phyloP scores from a whole-genome alignment of 2,329 filamentous ascomycete genomes.

The Fusarium sterilihyphosum region DNA sequence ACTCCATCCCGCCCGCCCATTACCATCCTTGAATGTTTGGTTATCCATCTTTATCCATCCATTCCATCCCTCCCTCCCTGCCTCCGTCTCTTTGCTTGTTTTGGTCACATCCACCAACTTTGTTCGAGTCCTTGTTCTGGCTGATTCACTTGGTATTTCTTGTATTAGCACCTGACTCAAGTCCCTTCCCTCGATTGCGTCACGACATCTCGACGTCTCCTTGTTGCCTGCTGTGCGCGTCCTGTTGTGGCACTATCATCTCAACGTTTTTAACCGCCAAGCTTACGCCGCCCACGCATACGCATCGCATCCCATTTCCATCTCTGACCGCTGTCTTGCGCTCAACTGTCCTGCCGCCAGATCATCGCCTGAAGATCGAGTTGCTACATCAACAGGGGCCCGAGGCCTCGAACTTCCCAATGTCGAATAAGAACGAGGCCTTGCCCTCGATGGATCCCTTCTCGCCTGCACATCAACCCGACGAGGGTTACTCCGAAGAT shows the following conservation, averaged over 20 bases:
- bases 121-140: not conserved
- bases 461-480: constrained; percentile 68
- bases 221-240: constrained; percentile 23
- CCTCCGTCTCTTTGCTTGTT: not conserved
- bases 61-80: not conserved
- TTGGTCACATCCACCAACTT: constrained; percentile 1
- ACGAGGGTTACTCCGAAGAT: constrained; percentile 90
- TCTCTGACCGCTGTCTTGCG: constrained; percentile 1
- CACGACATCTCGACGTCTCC: not conserved
- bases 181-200: constrained; percentile 4
- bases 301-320: not conserved
- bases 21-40: constrained; percentile 3
- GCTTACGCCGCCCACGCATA: not conserved
- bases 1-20: not conserved
- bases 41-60: constrained; percentile 11
- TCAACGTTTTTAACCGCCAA: constrained; percentile 5
- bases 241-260: constrained; percentile 19
- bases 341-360: not conserved
- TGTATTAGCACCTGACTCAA: not conserved
- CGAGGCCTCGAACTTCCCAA: constrained; percentile 33
- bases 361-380: constrained; percentile 1
- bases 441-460: constrained; percentile 55
- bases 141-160: not conserved
- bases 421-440: constrained; percentile 44
- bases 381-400: constrained; percentile 31